Base-by-base conservation (phyloP, 2,329 filamentous ascomycete species). In the Phialocephala subalpina region DNA sequence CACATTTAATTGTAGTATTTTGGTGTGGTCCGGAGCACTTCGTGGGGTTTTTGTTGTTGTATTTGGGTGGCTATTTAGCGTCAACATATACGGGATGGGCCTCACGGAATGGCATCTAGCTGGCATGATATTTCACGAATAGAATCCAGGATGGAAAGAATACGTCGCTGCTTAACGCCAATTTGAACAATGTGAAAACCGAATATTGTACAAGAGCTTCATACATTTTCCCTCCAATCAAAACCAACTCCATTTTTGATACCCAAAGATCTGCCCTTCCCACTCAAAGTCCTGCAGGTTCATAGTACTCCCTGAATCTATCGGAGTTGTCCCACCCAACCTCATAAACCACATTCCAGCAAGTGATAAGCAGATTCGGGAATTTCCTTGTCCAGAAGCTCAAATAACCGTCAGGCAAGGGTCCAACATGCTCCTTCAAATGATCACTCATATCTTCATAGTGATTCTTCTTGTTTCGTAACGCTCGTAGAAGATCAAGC, bases 381-480 rank as follows among this genome's bases (percentile, higher is more conserved):
- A 92, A 92, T 66, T 84, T 83, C 18, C 82, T 81, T 0, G 87
- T 88, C 88, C 90, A 93, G 75, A 91, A 92, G 53, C 82, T 83
- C 61, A 92, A 77, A 76, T 92, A 92, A 1, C 88, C 88, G 45
- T 88, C 84, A 1, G 89, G 86, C 53, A 90, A 72, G 16, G 84
- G 80, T 5, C 89, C 90, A 25, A 93, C 90, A 72, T 85, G 83
- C 58, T 83, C 82, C 79, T 90, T 95, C 69, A 97, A 86, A 58
- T 88, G 81, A 16, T 94, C 92, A 7, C 92, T 86, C 92, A 99
- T 95, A 77, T 99, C 96, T 75, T 97, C 94, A 77, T 97, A 99
- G 77, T 99, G 96, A 70, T 98, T 97, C 74, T 92, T 92, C 86
- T 99, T 99, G 80, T 99, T 99, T 27, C 96, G 86, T 63, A 99